phyloP scores from a whole-genome alignment of 345 rosid species.

The Euphorbia lathyris region DNA sequence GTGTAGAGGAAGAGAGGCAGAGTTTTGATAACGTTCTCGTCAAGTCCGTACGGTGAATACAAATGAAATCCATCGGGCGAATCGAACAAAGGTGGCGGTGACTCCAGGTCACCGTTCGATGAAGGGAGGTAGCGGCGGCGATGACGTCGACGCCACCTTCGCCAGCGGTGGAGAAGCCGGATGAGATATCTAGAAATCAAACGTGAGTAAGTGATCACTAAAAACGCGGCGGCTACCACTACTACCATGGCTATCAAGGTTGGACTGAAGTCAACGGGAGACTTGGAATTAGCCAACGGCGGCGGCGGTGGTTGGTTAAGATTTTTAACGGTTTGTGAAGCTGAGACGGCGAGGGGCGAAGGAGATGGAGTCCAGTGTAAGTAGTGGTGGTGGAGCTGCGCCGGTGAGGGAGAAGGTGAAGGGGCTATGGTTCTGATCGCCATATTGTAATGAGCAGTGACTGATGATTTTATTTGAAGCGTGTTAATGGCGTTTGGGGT shows the following conservation, averaged over 20 bases:
- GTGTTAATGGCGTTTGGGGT: constrained; percentile 7
- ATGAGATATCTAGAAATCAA: constrained; percentile 61
- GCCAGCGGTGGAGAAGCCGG: constrained; percentile 46
- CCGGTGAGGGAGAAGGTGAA: constrained; percentile 12
- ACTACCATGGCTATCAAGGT: constrained; percentile 90
- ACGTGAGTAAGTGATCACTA: constrained; percentile 73
- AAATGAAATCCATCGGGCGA: constrained; percentile 45
- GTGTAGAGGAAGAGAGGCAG: constrained; percentile 69
- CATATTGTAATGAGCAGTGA: constrained; percentile 9
- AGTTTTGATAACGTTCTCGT: constrained; percentile 79
- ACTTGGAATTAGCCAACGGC: constrained; percentile 26
- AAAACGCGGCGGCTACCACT: constrained; percentile 71
- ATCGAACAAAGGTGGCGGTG: constrained; percentile 47
- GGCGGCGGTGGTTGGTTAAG: constrained; percentile 13
- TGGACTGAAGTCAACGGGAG: constrained; percentile 78
- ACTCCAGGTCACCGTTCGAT: constrained; percentile 46
- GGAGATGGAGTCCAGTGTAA: constrained; percentile 20
- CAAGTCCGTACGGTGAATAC: constrained; percentile 70
- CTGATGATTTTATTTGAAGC: constrained; percentile 9
- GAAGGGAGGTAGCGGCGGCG: constrained; percentile 41
- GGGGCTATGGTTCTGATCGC: not conserved
- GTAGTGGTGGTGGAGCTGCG: constrained; percentile 1
- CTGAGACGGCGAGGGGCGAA: constrained; percentile 12
- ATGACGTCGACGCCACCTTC: constrained; percentile 43
- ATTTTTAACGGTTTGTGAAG: constrained; percentile 4